Conservation (phyloP, 2,329 filamentous ascomycete species). For the Setomelanomma holmii region DNA sequence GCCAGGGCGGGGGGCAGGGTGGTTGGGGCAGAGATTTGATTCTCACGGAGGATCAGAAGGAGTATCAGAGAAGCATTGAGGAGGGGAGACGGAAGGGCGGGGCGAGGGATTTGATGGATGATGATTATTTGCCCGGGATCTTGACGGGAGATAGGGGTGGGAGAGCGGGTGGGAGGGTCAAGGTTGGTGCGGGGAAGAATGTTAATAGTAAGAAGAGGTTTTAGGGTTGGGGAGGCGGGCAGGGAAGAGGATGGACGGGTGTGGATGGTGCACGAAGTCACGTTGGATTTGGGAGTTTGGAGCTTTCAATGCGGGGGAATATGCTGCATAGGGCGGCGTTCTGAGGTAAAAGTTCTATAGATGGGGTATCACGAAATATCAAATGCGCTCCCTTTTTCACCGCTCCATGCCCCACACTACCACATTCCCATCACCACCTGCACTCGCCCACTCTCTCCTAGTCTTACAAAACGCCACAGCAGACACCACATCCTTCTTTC, state of each 20-base stretch:
- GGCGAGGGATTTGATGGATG: conserved; percentile 86
- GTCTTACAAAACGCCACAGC: conserved; percentile 57
- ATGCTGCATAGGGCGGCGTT: conserved; percentile 15
- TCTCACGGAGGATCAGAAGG: conserved; percentile 93
- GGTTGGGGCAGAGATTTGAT: conserved; percentile 88
- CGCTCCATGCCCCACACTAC: conserved; percentile 43
- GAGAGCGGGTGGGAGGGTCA: conserved; percentile 70
- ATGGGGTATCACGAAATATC: conserved; percentile 11
- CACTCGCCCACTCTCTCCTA: conserved; percentile 58
- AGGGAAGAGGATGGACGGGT: background rate
- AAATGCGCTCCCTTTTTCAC: background rate
- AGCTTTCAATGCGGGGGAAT: too few relatives aligned
- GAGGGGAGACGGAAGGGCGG: conserved; percentile 70
- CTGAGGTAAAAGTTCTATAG: background rate
- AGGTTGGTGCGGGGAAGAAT: conserved; percentile 83
- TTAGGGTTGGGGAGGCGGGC: background rate
- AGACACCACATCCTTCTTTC: conserved; percentile 56
- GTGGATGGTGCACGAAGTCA: background rate
- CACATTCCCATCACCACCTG: conserved; percentile 56
- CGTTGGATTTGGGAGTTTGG: background rate
- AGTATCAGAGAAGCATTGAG: conserved; percentile 72
- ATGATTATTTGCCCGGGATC: conserved; percentile 87
- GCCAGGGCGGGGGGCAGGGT: conserved; percentile 76
- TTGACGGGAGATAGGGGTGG: conserved; percentile 76
- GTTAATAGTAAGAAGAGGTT: conserved; percentile 78